Evolutionary conservation across 148 eudicot genomes (phyloP), one percentile per base, ranked within the genome.

Genomic region (Chenopodium berlandieri): DNA sequence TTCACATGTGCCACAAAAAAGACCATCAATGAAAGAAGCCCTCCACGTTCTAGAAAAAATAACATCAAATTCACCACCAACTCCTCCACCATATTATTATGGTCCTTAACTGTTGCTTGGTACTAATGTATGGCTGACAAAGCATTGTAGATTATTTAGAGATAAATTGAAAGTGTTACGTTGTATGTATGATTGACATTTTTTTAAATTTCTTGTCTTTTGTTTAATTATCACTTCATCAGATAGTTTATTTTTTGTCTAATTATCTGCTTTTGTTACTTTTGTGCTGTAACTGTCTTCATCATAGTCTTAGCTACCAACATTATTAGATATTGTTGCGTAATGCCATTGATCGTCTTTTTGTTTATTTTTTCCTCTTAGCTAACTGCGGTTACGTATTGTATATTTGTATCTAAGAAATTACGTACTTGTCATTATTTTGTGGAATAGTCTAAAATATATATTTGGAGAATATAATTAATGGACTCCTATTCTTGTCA

Each of bases 1-100:
- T 22, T 91, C 97, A 3, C 86, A 89, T 4, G 84, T 78, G 14
- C 93, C 99, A 63, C 99, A 90, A 56, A 96, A 94, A 84, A 90
- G 99, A 85, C 99, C 99, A 12, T 32, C 93, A 4, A 94, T 96
- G 95, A 96, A 91, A 86, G 99, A 96, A 86, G 93, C 84, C 12
- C 88, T 96, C 3, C 97, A 92, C 54, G 87, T 85, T 46, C 88
- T 94, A 47, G 97, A 94, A 75, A 94, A 88, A 84, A 85, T 94
- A 68, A 89, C 95, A 47, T 67, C 85, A 75, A 78, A 84, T 72
- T 19, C 58, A 47, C 73, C 84, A 30, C 44, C 80, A 32, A 73
- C 87, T 12, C 75, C 86, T 14, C 9, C 86, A 19, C 9, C 88
- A 37, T 83, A 85, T 75, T 83, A 79, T 82, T 84, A 83, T 81